These are phyloP conservation scores for Aegilops bicornis DNA, from an alignment of 176 grass and related monocot genomes.

Conservation along the genomic window DNA sequence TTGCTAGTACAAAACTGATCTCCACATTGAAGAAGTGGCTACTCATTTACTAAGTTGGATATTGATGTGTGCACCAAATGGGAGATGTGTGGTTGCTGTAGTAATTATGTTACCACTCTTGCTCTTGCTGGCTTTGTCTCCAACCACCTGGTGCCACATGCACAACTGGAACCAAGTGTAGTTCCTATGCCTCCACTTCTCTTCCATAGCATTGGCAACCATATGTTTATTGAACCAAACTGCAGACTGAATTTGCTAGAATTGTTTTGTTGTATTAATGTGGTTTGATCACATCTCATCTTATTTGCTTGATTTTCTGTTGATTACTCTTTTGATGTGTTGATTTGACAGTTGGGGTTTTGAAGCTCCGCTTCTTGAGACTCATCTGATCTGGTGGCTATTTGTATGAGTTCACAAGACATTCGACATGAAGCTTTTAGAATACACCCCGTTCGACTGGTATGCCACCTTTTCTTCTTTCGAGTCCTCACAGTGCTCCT, in stretches of 20 bases:
- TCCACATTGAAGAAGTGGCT: background rate
- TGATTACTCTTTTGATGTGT: background rate
- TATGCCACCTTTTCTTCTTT: slow-evolving; percentile 14
- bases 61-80: background rate
- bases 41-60: background rate
- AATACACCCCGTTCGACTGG: slow-evolving; percentile 91
- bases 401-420: slow-evolving; percentile 33
- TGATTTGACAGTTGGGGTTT: slow-evolving; percentile 15
- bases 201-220: background rate
- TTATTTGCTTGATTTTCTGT: background rate
- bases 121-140: background rate
- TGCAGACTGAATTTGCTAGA: too few species aligned
- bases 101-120: background rate
- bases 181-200: background rate
- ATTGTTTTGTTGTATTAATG: background rate
- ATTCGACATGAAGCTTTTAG: slow-evolving; percentile 92
- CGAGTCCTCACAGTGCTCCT: background rate
- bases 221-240: background rate
- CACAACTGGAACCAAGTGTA: background rate
- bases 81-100: background rate
- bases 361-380: background rate
- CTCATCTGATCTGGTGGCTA: background rate
- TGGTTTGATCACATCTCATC: background rate
- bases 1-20: background rate
- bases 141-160: background rate